Base-by-base conservation (phyloP, 2,329 filamentous ascomycete species). In the Pseudocercospora vitis region DNA sequence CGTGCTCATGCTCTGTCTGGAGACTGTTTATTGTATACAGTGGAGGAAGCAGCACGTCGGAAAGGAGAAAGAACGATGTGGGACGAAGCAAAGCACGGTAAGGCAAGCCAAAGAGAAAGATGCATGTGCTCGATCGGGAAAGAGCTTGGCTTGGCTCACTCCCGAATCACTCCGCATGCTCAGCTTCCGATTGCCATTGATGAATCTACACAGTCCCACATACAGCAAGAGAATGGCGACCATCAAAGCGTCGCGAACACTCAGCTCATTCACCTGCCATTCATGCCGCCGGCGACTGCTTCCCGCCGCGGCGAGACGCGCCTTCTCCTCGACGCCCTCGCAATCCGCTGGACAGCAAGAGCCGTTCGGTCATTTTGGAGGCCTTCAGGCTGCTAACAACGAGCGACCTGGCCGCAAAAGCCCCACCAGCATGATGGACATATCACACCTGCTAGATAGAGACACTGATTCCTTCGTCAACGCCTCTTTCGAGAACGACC, bases 1-100 rank as follows among this genome's bases (percentile, higher is more conserved):
- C 56, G 73, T 72, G 67, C 73, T 75, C 76, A 78, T 78, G 65
- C 71, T 77, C 67, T 59, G 57, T 33, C 32, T 44, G 23, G 19
- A n/a, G n/a, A n/a, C 31, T 16, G 18, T 35, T 21, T 44, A n/a
- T 32, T n/a, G 26, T 4, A n/a, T n/a, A 44, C 19, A 26, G 53
- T 55, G 31, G 49, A 55, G 23, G 29, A 39, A 31, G 42, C 31
- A 31, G 48, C 52, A 46, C 9, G 45, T 33, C 29, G 46, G 14
- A 53, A 24, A n/a, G n/a, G n/a, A n/a, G 29, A 47, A 8, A 42
- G 56, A 24, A 29, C 33, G 46, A 50, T 33, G 39, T 45, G 44
- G 46, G 51, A 39, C 29, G 48, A 51, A 24, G 33, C 9, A 40
- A 19, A 21, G 29, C 31, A 28, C 33, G 42, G 42, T 33, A 26